Percentiles rank a stretch among this genome's conserved stretches.
Evolutionary conservation across 176 grass and related monocot species (phyloP).

Genomic region (Triticum dicoccoides): DNA sequence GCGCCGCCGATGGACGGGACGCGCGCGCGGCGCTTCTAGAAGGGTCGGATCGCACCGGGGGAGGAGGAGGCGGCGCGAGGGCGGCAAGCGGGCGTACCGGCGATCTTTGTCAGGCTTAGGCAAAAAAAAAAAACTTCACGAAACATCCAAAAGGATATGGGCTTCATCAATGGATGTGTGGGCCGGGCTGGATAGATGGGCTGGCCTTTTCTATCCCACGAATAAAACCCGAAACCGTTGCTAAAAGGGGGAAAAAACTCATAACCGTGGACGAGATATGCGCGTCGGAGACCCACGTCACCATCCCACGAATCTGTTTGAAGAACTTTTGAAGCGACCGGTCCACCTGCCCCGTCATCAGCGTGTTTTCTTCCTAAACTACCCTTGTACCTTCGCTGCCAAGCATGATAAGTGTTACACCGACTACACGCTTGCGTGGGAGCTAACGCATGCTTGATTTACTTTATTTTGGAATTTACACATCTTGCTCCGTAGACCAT

Average conservation of each 20-base stretch:
- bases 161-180: neutral
- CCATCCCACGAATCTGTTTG: conserved; percentile 1
- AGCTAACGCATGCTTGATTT: neutral
- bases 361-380: neutral
- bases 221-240: too few species aligned
- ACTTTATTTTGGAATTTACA: neutral
- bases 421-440: neutral
- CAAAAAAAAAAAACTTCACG: neutral
- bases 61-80: neutral
- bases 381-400: neutral
- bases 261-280: neutral
- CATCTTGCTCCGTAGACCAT: neutral
- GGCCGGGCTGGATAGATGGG: neutral
- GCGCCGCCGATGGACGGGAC: neutral
- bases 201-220: neutral
- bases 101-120: neutral
- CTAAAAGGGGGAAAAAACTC: neutral
- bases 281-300: neutral
- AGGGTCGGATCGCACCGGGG: neutral
- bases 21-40: neutral
- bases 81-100: neutral
- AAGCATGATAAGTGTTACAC: neutral
- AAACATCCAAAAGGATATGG: neutral
- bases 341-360: neutral
- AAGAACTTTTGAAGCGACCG: conserved; percentile 22